Base-by-base conservation (phyloP, 2,329 filamentous ascomycete genomes). In the Penicillium olsonii region DNA sequence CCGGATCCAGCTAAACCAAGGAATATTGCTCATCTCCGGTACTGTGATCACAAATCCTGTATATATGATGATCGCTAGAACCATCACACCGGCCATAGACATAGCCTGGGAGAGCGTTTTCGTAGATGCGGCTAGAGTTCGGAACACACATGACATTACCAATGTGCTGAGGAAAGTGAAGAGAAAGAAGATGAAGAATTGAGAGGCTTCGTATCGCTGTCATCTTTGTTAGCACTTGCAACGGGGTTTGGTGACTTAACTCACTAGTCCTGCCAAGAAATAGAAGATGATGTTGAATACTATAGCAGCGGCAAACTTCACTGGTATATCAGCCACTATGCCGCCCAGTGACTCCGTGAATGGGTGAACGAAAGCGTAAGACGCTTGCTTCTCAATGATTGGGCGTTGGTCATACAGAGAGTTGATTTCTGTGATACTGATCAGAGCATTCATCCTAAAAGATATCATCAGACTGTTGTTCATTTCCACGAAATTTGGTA, bases 361-460 rank as follows among this genome's bases (percentile, higher is more conserved):
- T 0, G 92, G 90, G 67, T 95, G 92, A 60, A 96, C 95, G 18
- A 96, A 81, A 8, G 91, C 90, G 66, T 96, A 96, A 47, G 88
- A 85, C 42, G 81, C 78, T 63, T 96, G 92, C 69, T 96, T 96
- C 66, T 96, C 91, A 52, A 96, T 89, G 59, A 96, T 95, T 3
- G 90, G 88, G 29, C 92, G 26, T 33, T 46, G 43, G 11, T 37
- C 38, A 15, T 46, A 46, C 2, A 46, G 43, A 18, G 15, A 11
- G 11, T 34, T 46, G 8, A 46, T 46, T 19, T 46, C 43, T 14
- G 38, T n/a, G 26, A 46, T 11, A n/a, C 35, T 24, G 15, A 46
- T 46, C 10, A 46, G 29, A 6, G 27, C 29, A 17, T 46, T 46
- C n/a, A 37, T 46, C 8, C 33, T 35, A 8, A 10, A 17, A 35